These are phyloP conservation scores for Didymella exigua DNA, from an alignment of 2,329 filamentous ascomycete species.

Conservation along the genomic window DNA sequence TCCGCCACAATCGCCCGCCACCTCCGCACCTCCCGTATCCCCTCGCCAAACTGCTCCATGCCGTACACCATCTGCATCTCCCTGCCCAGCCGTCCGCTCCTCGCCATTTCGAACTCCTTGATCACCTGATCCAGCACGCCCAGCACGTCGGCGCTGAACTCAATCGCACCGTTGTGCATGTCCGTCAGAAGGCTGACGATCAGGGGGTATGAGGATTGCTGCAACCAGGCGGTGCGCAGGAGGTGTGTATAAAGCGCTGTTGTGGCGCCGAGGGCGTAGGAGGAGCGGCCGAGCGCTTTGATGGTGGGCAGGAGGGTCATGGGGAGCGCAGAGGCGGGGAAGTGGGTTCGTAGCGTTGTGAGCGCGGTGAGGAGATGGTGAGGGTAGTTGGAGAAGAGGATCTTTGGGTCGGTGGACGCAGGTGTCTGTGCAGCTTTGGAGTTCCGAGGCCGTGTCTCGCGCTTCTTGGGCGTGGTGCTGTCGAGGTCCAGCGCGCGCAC, in stretches of 20 bases:
- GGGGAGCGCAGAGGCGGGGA: conserved; percentile 64
- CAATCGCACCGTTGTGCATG: conserved; percentile 68
- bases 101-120: conserved; percentile 29
- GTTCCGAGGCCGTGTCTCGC: background rate
- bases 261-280: conserved; percentile 73
- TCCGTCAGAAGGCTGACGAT: conserved; percentile 66
- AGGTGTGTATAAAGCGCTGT: conserved; percentile 73
- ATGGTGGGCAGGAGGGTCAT: conserved; percentile 69
- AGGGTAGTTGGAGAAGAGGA: conserved; percentile 70
- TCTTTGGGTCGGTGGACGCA: conserved; percentile 52
- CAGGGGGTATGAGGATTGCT: conserved; percentile 62
- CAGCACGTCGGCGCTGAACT: conserved; percentile 59
- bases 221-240: conserved; percentile 65
- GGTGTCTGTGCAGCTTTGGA: background rate
- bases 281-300: conserved; percentile 70
- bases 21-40: conserved; percentile 32
- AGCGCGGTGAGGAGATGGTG: conserved; percentile 64
- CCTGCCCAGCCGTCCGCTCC: conserved; percentile 33
- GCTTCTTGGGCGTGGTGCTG: conserved; percentile 9
- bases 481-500: conserved; percentile 62
- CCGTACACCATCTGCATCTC: conserved; percentile 38
- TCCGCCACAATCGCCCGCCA: conserved; percentile 46
- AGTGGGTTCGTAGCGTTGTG: conserved; percentile 62
- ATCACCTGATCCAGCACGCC: conserved; percentile 47
- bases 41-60: conserved; percentile 45